Percentiles rank a stretch among this genome's conserved stretches.
Evolutionary conservation across 2,329 filamentous ascomycete genomes (phyloP).

Genomic region (Aspergillus viridinutans): DNA sequence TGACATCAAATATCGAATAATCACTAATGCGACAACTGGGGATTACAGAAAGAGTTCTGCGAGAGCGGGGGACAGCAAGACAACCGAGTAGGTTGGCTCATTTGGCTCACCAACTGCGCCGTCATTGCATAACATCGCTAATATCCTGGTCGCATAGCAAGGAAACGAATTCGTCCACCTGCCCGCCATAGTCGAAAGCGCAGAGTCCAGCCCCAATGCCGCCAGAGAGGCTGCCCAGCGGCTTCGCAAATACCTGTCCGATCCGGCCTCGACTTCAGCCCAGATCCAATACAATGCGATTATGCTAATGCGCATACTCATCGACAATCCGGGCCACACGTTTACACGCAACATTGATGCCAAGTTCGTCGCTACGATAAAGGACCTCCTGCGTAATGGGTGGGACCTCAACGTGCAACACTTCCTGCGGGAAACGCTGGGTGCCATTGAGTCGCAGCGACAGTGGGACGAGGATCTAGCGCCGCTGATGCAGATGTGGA

Average conservation of each 20-base stretch:
- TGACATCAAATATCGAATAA: background rate
- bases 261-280: conserved; percentile 61
- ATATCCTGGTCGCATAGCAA: conserved; percentile 37
- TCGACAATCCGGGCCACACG: conserved; percentile 82
- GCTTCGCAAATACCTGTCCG: conserved; percentile 77
- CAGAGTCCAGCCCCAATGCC: conserved; percentile 84
- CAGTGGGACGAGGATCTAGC: conserved; percentile 68
- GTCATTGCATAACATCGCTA: background rate
- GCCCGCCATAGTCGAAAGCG: conserved; percentile 87
- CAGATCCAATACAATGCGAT: conserved; percentile 91
- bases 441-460: conserved; percentile 70
- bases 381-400: conserved; percentile 67
- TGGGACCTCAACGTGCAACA: conserved; percentile 75
- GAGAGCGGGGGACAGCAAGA: conserved; percentile 61
- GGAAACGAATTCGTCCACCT: conserved; percentile 90
- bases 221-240: conserved; percentile 74
- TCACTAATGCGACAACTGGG: conserved; percentile 1
- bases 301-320: conserved; percentile 88
- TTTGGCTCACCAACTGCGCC: background rate
- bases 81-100: conserved; percentile 43
- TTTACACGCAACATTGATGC: conserved; percentile 90
- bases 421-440: conserved; percentile 81
- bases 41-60: conserved; percentile 68
- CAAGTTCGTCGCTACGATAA: conserved; percentile 73
- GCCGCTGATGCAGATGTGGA: conserved; percentile 79